Base-by-base conservation (phyloP, 768 basidiomycete species). In the Inosperma sp. region DNA sequence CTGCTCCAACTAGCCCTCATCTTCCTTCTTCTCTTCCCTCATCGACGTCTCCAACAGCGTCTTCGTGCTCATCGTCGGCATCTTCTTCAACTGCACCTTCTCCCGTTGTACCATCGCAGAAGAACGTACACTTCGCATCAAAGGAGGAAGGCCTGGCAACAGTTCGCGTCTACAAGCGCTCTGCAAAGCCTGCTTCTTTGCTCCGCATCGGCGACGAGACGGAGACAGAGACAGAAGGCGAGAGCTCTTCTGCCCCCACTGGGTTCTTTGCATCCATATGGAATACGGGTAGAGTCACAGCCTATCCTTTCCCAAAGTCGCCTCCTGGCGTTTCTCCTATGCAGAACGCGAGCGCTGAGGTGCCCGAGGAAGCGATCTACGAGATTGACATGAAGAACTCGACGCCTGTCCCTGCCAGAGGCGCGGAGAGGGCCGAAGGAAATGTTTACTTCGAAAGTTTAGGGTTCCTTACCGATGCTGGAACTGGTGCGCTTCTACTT, bases 51-150 rank as follows among this genome's bases (percentile, higher is more conserved):
- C 42, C 55, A 25, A 41, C 41, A 29, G 10, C 56, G 39, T 50
- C 59, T 40, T 41, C 29, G 19, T 41, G 26, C 39, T 29, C 53
- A 5, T 46, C 40, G 36, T 42, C 51, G 42, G 50, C 52, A 21
- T 23, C 52, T 30, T 37, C 64, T 46, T 30, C 58, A 47, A 55
- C 34, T 31, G 40, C 52, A 51, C 68, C 60, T 29, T 56, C 53
- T 63, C 72, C 62, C 58, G 72, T 9, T 56, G 59, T 65, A 82
- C 83, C 14, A 79, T 77, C 48, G 10, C 80, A 79, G 1, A 95
- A 95, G 72, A 86, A 82, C 45, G 94, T 97, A 0, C 93, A 94
- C 63, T 98, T 97, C 59, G 87, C 91, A 10, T 75, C 80, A 0
- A 75, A 78, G 42, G 73, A 79, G 52, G 76, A 78, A 36, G 74